Percentiles rank a stretch among this genome's conserved stretches.
Evolutionary conservation across 1,139 yeast genomes (phyloP).

Genomic region (Zygotorulaspora mrakii): DNA sequence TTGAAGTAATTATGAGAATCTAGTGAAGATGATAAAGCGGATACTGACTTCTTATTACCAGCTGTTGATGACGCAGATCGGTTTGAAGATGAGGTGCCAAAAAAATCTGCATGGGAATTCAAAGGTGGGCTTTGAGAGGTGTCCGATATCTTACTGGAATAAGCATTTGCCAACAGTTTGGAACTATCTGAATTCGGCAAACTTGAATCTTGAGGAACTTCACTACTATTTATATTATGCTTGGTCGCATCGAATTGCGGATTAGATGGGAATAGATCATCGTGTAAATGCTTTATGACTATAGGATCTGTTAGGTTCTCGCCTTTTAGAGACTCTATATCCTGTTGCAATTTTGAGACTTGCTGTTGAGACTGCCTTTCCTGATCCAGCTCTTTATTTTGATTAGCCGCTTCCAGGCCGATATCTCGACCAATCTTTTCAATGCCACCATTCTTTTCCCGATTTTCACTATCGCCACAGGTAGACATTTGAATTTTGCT

Average conservation of each 20-base stretch:
- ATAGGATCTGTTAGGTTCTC: slow-evolving; percentile 10
- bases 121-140: slow-evolving; percentile 5
- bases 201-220: neutral
- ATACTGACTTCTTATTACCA: no score
- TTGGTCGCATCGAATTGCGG: neutral
- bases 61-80: slow-evolving; percentile 7
- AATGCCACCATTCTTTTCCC: neutral
- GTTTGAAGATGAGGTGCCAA: slow-evolving; percentile 1
- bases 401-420: neutral
- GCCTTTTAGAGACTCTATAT: slow-evolving; percentile 11
- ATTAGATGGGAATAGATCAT: neutral
- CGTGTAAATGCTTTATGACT: slow-evolving; percentile 5
- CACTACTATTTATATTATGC: neutral
- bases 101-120: slow-evolving; percentile 2
- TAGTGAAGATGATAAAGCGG: slow-evolving; percentile 5
- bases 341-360: slow-evolving; percentile 7
- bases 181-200: neutral
- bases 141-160: slow-evolving; percentile 6
- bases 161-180: neutral
- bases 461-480: neutral
- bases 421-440: neutral
- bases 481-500: neutral
- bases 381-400: neutral
- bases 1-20: slow-evolving; percentile 14
- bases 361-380: neutral